These are phyloP conservation scores for Aspergillus sp. DNA, from an alignment of 2,329 filamentous ascomycete species.

Conservation along the genomic window DNA sequence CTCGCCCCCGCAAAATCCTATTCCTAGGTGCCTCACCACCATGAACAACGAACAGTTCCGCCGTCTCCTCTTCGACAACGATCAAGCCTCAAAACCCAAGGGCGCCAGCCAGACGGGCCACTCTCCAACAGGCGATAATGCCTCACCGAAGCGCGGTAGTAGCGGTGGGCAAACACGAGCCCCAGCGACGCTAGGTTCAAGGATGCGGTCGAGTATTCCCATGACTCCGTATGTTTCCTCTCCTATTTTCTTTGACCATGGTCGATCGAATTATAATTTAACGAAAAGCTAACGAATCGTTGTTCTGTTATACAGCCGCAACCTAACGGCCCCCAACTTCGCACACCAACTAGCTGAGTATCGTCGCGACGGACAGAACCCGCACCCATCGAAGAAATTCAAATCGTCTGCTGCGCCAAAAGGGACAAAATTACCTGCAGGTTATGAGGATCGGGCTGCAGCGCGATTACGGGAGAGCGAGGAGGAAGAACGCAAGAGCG, in stretches of 20 bases:
- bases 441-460: slow-evolving; percentile 77
- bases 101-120: slow-evolving; percentile 11
- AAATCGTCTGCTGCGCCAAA: slow-evolving; percentile 74
- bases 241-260: too few relatives aligned
- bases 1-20: background rate
- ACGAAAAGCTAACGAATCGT: background rate
- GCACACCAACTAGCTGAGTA: slow-evolving; percentile 80
- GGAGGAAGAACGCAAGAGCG: slow-evolving; percentile 33
- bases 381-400: slow-evolving; percentile 68
- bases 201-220: slow-evolving; percentile 76
- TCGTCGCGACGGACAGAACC: slow-evolving; percentile 51
- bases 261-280: too few relatives aligned
- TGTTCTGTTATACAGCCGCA: slow-evolving; percentile 53
- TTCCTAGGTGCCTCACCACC: background rate
- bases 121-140: slow-evolving; percentile 8
- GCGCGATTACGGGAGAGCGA: slow-evolving; percentile 61
- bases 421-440: slow-evolving; percentile 73
- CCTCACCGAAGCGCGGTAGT: background rate
- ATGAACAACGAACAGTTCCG: slow-evolving; percentile 99
- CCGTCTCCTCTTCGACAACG: slow-evolving; percentile 63
- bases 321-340: slow-evolving; percentile 69
- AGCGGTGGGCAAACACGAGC: slow-evolving; percentile 29
- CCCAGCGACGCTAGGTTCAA: slow-evolving; percentile 68
- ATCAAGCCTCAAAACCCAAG: slow-evolving; percentile 29
- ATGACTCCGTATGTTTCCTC: slow-evolving; percentile 85